Evolutionary conservation across 257 asterid genomes (phyloP), one percentile per base, ranked within the genome.

Genomic region (Solanum chaucha): DNA sequence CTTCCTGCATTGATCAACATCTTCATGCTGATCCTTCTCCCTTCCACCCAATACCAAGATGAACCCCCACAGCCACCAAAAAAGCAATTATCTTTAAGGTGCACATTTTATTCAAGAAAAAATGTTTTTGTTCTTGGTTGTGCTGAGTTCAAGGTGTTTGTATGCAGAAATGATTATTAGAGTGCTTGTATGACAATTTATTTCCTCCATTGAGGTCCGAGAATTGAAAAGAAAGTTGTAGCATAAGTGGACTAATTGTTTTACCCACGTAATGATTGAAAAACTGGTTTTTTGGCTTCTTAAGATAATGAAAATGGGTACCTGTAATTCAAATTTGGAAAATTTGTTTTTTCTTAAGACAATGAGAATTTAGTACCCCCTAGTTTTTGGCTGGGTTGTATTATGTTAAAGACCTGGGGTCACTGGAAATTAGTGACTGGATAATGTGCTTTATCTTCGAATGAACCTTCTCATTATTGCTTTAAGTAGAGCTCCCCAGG

Each of bases 1-100:
- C 84, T 73, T 91, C 92, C 93, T 90, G 93, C 93, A 30, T 75
- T 93, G 97, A 94, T 93, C 94, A 88, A 84, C 64, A 89, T 87
- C 84, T 88, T 88, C 88, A 9, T 85, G 96, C 94, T 94, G 96
- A 93, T 94, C 95, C 95, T 88, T 8, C 26, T 74, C 61, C 84
- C 24, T 44, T 78, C n/a, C 24, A 78, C 64, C 35, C n/a, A 44
- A n/a, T 20, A 78, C 84, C 84, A 44, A 78, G 84, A 24, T 46
- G 36, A 44, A 78, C 38, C 4, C 84, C 64, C 64, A n/a, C n/a
- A 14, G 14, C 36, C 38, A 78, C 84, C 11, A 78, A 78, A 40
- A 38, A 20, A 19, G 3, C 22, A 44, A 19, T 34, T 35, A 32
- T 32, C 40, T 19, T 72, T 9, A 20, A 72, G 81, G 81, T 20